Percentiles rank a stretch among this genome's conserved stretches.
Conservation (phyloP, 345 rosid genomes). For the Bretschneidera sinensis region DNA sequence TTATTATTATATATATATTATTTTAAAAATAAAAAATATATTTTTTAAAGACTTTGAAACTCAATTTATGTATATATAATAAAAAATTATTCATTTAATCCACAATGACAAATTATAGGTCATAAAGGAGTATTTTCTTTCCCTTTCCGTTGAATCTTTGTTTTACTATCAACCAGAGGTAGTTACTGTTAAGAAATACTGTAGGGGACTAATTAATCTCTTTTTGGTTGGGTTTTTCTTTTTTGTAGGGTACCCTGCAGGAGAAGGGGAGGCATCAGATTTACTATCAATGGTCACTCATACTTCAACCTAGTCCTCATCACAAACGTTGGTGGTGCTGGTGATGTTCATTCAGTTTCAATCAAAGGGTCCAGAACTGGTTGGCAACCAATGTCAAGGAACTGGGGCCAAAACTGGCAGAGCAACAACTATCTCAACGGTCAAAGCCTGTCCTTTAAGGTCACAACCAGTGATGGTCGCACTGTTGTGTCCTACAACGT, state of each 20-base stretch:
- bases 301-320: constrained; percentile 73
- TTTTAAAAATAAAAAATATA: too few species aligned
- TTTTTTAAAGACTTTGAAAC: too few species aligned
- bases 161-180: too few species aligned
- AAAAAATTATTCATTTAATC: too few species aligned
- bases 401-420: constrained; percentile 93
- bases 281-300: constrained; percentile 74
- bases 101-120: too few species aligned
- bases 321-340: constrained; percentile 81
- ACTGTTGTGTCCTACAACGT: constrained; percentile 51
- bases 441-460: constrained; percentile 68
- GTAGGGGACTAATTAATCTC: too few species aligned
- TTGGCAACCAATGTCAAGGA: constrained; percentile 76
- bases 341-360: constrained; percentile 57
- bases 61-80: too few species aligned
- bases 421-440: constrained; percentile 65
- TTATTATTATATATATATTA: too few species aligned
- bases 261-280: constrained; percentile 68
- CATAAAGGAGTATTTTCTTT: too few species aligned
- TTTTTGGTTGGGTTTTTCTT: too few species aligned
- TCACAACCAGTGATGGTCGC: constrained; percentile 70
- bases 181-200: too few species aligned
- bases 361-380: constrained; percentile 67
- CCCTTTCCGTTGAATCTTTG: too few species aligned
- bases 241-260: constrained; percentile 55